Conservation (phyloP, 2,329 filamentous ascomycete genomes). For the Aspergillus puulaauensis region DNA sequence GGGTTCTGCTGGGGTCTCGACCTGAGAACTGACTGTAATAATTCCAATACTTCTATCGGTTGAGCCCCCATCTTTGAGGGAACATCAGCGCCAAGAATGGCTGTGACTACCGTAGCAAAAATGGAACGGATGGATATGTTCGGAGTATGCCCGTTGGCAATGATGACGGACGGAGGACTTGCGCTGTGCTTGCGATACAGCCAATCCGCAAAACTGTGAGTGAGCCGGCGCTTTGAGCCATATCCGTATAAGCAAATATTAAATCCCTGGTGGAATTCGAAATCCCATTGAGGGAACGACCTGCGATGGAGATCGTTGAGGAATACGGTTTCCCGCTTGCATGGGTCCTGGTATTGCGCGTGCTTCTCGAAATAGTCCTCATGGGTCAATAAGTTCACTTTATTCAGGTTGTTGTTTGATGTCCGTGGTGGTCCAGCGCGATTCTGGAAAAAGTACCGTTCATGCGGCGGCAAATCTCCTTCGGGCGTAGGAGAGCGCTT, state of each 20-base stretch:
- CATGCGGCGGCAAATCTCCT: constrained; percentile 77
- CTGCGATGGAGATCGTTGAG: constrained; percentile 73
- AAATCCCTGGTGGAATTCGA: constrained; percentile 84
- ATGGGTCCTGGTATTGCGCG: constrained; percentile 64
- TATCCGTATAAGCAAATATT: constrained; percentile 90
- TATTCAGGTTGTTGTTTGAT: constrained; percentile 78
- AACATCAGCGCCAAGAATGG: constrained; percentile 50
- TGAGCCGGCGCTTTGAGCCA: constrained; percentile 78
- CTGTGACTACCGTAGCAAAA: constrained; percentile 61
- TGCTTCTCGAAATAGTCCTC: constrained; percentile 83
- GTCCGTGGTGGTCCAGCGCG: constrained; percentile 78
- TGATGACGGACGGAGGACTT: constrained; percentile 62
- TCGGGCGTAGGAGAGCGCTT: constrained; percentile 77
- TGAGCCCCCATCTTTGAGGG: constrained; percentile 60
- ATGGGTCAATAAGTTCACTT: constrained; percentile 75
- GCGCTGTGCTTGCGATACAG: constrained; percentile 51
- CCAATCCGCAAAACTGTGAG: constrained; percentile 73
- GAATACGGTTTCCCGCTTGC: constrained; percentile 67
- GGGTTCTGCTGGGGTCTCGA: constrained; percentile 40
- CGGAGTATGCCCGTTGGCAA: constrained; percentile 78
- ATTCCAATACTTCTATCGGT: constrained; percentile 66
- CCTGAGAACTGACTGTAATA: constrained; percentile 63
- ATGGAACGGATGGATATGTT: constrained; percentile 47
- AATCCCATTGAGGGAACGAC: constrained; percentile 87
- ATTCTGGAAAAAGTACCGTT: constrained; percentile 92